These are phyloP conservation scores for Moringa oleifera DNA, from an alignment of 345 rosid genomes.

Conservation along the genomic window DNA sequence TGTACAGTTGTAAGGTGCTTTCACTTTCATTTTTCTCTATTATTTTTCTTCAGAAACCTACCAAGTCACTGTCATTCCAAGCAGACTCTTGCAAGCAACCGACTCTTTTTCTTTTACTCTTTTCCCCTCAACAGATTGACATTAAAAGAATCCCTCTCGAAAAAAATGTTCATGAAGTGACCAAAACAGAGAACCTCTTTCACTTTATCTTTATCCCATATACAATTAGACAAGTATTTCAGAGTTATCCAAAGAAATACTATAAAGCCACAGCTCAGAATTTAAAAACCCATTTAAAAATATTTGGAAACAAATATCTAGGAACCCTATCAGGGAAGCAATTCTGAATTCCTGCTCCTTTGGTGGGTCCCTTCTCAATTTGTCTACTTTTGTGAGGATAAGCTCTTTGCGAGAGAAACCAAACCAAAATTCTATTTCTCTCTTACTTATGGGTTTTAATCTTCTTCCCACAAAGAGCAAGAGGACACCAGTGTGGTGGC, in stretches of 20 bases:
- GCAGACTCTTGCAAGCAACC: constrained; percentile 32
- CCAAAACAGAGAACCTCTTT: no score
- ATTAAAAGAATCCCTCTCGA: no score
- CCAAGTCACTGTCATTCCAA: constrained; percentile 16
- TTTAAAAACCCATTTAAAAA: background rate
- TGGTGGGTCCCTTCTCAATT: constrained; percentile 24
- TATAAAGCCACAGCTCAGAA: no score
- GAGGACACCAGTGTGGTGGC: constrained; percentile 34
- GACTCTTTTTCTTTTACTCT: background rate
- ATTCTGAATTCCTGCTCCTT: constrained; percentile 16
- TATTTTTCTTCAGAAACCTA: background rate
- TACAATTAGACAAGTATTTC: no score
- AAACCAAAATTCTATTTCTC: no score
- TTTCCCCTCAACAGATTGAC: no score
- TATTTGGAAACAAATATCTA: constrained; percentile 22
- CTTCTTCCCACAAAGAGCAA: constrained; percentile 16
- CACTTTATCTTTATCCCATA: no score
- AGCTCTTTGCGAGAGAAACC: constrained; percentile 7
- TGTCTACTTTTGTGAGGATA: constrained; percentile 31
- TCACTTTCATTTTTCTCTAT: background rate
- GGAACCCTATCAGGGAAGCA: constrained; percentile 7
- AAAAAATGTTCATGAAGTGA: no score
- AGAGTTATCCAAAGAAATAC: no score
- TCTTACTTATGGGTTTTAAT: constrained; percentile 11
- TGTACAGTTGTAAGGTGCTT: background rate